phyloP scores from a whole-genome alignment of 2,329 filamentous ascomycete genomes.

The Claviceps sorghi region DNA sequence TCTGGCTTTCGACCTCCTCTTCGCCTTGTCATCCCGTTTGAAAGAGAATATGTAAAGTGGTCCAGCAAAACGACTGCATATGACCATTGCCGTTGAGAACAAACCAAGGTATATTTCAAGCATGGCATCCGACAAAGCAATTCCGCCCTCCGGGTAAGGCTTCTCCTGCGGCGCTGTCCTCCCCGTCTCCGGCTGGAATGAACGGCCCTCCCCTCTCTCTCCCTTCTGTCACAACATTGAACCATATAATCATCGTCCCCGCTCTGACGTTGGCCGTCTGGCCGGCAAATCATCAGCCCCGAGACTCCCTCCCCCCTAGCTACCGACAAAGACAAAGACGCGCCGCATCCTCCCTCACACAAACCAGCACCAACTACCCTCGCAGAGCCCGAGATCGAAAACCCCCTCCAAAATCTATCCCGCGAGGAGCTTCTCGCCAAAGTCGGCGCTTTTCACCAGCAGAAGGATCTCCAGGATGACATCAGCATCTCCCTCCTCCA shows the following conservation, averaged over 20 bases:
- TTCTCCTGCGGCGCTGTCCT: neutral
- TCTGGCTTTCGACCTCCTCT: neutral
- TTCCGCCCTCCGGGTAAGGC: neutral
- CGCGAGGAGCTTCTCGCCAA: slow-evolving; percentile 35
- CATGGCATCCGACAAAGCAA: neutral
- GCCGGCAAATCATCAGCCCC: neutral
- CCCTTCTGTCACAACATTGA: neutral
- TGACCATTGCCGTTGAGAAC: neutral
- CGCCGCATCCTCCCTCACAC: neutral
- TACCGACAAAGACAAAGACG: neutral
- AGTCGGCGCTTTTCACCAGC: slow-evolving; percentile 37
- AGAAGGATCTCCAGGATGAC: slow-evolving; percentile 30
- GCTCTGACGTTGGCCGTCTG: neutral
- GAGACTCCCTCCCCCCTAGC: neutral
- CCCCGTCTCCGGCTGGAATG: neutral
- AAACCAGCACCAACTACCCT: slow-evolving; percentile 5
- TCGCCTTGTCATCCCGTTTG: neutral
- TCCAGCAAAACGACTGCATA: neutral
- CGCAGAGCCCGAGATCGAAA: slow-evolving; percentile 21
- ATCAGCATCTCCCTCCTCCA: slow-evolving; percentile 26
- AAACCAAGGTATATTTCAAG: neutral
- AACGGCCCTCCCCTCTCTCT: neutral
- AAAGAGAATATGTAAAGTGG: neutral
- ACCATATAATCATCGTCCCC: neutral
- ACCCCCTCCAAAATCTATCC: slow-evolving; percentile 36